Conservation (phyloP, 805 yeast species). For the Kuraishia piskuri region DNA sequence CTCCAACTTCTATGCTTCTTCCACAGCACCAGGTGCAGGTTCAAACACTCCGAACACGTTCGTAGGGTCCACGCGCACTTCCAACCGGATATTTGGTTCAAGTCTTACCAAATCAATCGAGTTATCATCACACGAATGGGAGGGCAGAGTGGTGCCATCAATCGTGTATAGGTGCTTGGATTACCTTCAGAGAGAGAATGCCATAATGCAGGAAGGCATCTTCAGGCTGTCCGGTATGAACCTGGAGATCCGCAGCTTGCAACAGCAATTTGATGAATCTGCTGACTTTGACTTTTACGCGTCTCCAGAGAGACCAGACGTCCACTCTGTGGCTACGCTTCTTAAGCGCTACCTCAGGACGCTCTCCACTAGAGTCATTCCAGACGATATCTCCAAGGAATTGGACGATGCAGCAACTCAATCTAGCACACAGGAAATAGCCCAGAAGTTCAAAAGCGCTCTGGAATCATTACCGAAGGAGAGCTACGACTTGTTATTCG, state of each 20-base stretch:
- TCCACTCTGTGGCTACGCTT: constrained; percentile 76
- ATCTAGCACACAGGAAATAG: not conserved
- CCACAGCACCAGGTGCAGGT: not conserved
- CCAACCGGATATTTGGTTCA: constrained; percentile 48
- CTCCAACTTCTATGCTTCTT: not conserved
- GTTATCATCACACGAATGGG: constrained; percentile 40
- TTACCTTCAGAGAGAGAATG: constrained; percentile 55
- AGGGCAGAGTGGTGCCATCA: constrained; percentile 53
- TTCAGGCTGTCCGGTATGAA: constrained; percentile 89
- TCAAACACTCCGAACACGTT: not conserved
- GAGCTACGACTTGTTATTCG: constrained; percentile 47
- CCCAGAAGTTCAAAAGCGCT: constrained; percentile 2
- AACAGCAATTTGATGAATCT: constrained; percentile 56
- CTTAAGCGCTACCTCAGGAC: constrained; percentile 73
- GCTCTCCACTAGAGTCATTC: constrained; percentile 55
- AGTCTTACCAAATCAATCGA: constrained; percentile 43
- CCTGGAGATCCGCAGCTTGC: constrained; percentile 59
- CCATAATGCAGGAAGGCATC: constrained; percentile 82
- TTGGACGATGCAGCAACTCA: not conserved
- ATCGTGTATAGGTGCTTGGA: constrained; percentile 70
- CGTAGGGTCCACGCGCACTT: not conserved
- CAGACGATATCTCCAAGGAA: constrained; percentile 24
- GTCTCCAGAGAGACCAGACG: constrained; percentile 42
- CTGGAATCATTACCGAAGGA: constrained; percentile 38
- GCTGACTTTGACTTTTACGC: constrained; percentile 61